phyloP scores from a whole-genome alignment of 139 green algal species.

The Chlamydomonas incerta region DNA sequence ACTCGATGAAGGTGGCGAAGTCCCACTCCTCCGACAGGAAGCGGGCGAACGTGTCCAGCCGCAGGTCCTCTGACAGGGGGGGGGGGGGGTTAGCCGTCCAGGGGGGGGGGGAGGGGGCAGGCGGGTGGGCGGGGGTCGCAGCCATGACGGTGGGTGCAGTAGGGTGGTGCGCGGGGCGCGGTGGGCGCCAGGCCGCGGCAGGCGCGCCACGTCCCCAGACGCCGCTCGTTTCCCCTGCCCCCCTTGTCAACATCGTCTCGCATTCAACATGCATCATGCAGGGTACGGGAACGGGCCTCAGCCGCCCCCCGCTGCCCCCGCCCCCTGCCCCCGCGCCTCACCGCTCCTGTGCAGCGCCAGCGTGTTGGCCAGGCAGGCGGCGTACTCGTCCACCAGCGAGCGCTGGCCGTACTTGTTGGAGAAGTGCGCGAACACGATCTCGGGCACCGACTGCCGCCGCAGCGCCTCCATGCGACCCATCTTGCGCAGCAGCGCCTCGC shows the following conservation, averaged over 20 bases:
- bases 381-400: constrained; percentile 62
- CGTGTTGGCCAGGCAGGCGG: constrained; percentile 64
- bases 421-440: constrained; percentile 71
- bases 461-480: constrained; percentile 49
- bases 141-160: no score
- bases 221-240: background rate
- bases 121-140: background rate
- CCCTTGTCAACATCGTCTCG: no score
- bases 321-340: background rate
- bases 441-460: constrained; percentile 60
- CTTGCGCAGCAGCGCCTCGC: constrained; percentile 55
- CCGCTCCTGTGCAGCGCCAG: constrained; percentile 50
- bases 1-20: constrained; percentile 59
- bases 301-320: background rate
- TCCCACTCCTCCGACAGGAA: constrained; percentile 70
- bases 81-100: no score
- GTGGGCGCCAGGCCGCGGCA: no score
- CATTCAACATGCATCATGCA: no score
- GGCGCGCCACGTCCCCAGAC: no score
- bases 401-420: constrained; percentile 69
- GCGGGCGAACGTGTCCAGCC: constrained; percentile 57
- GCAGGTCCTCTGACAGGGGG: constrained; percentile 42
- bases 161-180: no score
- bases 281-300: no score
- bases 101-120: background rate